Evolutionary conservation across 2,329 filamentous ascomycete species (phyloP).

Genomic region (Fusarium burgessii): DNA sequence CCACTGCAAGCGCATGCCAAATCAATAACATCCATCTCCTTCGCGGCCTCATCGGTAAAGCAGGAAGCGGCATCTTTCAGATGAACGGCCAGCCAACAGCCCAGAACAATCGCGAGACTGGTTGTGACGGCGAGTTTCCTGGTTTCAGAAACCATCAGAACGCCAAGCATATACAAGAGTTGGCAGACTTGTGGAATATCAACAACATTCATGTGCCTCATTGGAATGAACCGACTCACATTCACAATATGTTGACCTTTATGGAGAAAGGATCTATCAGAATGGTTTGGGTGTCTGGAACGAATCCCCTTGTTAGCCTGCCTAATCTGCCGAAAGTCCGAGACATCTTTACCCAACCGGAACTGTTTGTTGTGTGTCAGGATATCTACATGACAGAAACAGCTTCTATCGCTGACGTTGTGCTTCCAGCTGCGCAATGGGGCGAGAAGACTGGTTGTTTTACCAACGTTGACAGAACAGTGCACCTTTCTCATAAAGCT

Average conservation of each 20-base stretch:
- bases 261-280: neutral
- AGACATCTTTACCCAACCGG: neutral
- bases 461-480: neutral
- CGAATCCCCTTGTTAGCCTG: neutral
- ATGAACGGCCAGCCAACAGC: neutral
- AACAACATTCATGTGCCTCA: neutral
- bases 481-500: neutral
- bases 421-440: neutral
- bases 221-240: neutral
- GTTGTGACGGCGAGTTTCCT: neutral
- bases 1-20: neutral
- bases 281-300: neutral
- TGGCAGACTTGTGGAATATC: neutral
- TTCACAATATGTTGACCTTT: neutral
- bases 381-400: neutral
- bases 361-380: neutral
- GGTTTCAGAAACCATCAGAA: neutral
- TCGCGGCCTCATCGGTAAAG: neutral
- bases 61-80: neutral
- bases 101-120: neutral
- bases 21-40: neutral
- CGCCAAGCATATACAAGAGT: neutral
- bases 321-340: neutral
- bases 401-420: neutral
- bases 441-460: neutral